Conservation (phyloP, 345 rosid species). For the Corymbia maculata region DNA sequence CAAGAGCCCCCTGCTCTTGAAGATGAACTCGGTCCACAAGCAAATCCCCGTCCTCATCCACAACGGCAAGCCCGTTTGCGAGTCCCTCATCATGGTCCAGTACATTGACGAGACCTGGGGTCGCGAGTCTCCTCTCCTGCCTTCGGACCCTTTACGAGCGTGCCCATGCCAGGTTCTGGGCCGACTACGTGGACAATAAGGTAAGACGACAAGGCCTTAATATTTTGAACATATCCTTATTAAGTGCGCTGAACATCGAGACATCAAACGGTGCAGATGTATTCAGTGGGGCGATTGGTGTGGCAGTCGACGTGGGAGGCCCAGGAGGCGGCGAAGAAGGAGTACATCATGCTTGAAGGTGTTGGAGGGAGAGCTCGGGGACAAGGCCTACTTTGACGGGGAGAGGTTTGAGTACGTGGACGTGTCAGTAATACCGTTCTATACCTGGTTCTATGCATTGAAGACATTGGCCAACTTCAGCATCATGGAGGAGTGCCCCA, state of each 20-base stretch:
- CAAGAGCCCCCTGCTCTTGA: slow-evolving; percentile 6
- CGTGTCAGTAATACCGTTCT: slow-evolving; percentile 5
- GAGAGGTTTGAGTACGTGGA: slow-evolving; percentile 7
- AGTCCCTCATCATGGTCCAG: slow-evolving; percentile 1
- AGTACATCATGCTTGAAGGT: neutral
- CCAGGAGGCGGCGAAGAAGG: slow-evolving; percentile 1
- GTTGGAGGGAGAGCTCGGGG: slow-evolving; percentile 13
- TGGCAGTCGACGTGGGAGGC: neutral
- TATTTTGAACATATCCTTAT: neutral
- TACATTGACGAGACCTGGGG: slow-evolving; percentile 8
- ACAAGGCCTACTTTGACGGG: slow-evolving; percentile 8
- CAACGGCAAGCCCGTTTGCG: neutral
- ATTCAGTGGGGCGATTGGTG: neutral
- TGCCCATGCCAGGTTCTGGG: slow-evolving; percentile 1
- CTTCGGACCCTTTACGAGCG: neutral
- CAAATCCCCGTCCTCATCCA: slow-evolving; percentile 8
- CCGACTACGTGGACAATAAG: slow-evolving; percentile 1
- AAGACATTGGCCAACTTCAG: neutral
- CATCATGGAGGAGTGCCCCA: slow-evolving; percentile 5
- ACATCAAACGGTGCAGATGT: neutral
- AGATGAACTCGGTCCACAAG: slow-evolving; percentile 8
- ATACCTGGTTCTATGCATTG: neutral
- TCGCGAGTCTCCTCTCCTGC: neutral
- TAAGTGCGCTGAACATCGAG: neutral
- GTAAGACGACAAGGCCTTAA: neutral